These are phyloP conservation scores for Westerdykella aurantiaca DNA, from an alignment of 2,329 filamentous ascomycete genomes.

Conservation along the genomic window DNA sequence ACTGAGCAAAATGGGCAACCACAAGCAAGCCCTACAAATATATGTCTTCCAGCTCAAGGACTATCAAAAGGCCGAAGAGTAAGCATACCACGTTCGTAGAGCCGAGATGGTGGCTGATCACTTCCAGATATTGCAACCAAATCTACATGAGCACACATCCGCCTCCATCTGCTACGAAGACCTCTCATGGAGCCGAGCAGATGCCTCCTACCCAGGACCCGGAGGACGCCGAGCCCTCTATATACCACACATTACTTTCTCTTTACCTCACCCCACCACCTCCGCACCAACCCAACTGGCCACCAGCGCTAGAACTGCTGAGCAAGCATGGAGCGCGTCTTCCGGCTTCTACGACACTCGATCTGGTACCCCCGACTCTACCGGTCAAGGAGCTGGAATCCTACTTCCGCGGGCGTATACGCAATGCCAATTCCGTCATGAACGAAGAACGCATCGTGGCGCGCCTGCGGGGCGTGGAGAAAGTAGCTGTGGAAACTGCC, in stretches of 20 bases:
- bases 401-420: conserved; percentile 88
- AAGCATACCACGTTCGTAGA: conserved; percentile 1
- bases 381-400: conserved; percentile 74
- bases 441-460: conserved; percentile 75
- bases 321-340: conserved; percentile 87
- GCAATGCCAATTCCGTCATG: conserved; percentile 73
- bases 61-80: conserved; percentile 89
- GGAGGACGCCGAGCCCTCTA: conserved; percentile 61
- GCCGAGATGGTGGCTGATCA: too few relatives aligned
- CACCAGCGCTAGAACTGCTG: conserved; percentile 78
- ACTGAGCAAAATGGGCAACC: conserved; percentile 88
- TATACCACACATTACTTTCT: conserved; percentile 85
- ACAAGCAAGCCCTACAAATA: conserved; percentile 93
- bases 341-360: conserved; percentile 77
- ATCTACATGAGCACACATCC: conserved; percentile 55
- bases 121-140: conserved; percentile 66
- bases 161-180: conserved; percentile 38
- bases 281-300: conserved; percentile 65
- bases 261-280: conserved; percentile 80
- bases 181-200: conserved; percentile 22
- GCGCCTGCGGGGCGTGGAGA: conserved; percentile 69
- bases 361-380: conserved; percentile 75
- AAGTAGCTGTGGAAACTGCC: conserved; percentile 68
- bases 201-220: conserved; percentile 35
- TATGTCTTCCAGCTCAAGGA: conserved; percentile 93